A percentile compares a stretch with the other conserved stretches of the same genome.
These are phyloP conservation scores for Ophiostoma australiae DNA, from an alignment of 2,329 filamentous ascomycete genomes.

Conservation along the genomic window DNA sequence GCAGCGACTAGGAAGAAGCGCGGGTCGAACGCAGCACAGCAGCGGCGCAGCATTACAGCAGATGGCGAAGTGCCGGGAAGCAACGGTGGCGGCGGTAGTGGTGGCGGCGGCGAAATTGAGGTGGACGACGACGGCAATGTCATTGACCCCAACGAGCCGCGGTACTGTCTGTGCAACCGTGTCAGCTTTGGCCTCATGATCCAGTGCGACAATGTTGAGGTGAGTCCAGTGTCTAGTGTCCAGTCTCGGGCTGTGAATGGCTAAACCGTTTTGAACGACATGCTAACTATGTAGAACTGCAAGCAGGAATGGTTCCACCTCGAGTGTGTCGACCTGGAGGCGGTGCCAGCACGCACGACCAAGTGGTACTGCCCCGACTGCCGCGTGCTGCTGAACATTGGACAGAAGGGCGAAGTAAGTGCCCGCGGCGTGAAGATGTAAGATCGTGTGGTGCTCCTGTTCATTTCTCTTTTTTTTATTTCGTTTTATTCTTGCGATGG, in stretches of 20 bases:
- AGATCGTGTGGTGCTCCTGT: constrained; percentile 15
- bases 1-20: constrained; percentile 63
- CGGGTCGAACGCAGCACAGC: constrained; percentile 33
- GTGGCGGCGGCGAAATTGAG: constrained; percentile 51
- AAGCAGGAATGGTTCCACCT: constrained; percentile 83
- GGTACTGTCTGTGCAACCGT: constrained; percentile 73
- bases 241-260: background rate
- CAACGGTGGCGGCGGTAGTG: constrained; percentile 34
- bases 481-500: background rate
- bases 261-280: background rate
- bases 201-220: constrained; percentile 71
- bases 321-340: constrained; percentile 64
- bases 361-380: constrained; percentile 87
- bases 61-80: constrained; percentile 33
- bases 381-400: constrained; percentile 56
- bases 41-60: constrained; percentile 45
- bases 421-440: constrained; percentile 51
- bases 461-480: background rate
- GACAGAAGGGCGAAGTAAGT: constrained; percentile 58
- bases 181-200: constrained; percentile 83
- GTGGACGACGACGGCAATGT: constrained; percentile 63
- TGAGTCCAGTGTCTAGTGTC: constrained; percentile 45
- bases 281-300: constrained; percentile 50
- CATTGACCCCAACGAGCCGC: constrained; percentile 69
- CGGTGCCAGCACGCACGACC: constrained; percentile 64